Evolutionary conservation across 768 basidiomycete species (phyloP), one percentile per base, ranked within the genome.

Genomic region (Naematelia encephala): DNA sequence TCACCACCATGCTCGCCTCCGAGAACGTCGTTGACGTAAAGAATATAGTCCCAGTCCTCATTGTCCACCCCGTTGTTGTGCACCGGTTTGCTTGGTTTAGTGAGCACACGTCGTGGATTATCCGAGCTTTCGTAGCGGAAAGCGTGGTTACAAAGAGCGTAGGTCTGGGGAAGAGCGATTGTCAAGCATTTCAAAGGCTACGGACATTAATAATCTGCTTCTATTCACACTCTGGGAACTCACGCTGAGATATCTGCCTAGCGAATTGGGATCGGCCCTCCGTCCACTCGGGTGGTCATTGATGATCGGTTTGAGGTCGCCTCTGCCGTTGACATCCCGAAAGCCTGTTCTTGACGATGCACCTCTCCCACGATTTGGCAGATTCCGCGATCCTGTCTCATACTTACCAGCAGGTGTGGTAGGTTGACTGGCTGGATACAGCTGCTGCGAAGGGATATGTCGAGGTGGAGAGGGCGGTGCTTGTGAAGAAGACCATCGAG

Each of bases 41-140:
- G 84, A 70, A 99, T 98, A 72, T 99, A 99, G 76, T 99, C 96
- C 70, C 92, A 94, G 77, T 99, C 96, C 69, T 98, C 94, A 69
- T 99, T 99, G 79, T 99, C 96, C 67, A 87, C 96, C 1, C 94
- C 94, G 60, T 97, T 93, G 77, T 99, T 99, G 76, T 94, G 89
- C 0, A 84, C 83, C 0, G 92, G 90, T 75, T 96, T 96, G 80
- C 90, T 91, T 19, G 96, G 96, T 77, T 99, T 99, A 22, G 96
- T 99, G 59, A 99, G 82, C 16, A 99, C 96, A 51, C 96, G 85
- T 49, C 96, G 84, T 4, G 96, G 96, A 79, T 99, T 99, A 77
- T 90, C 89, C 1, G 88, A 80, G 2, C 89, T 88, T 78, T 98
- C 96, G 76, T 99, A 99, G 73, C 88, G 85, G 82, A 97, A 99